Conservation (phyloP, 2,329 filamentous ascomycete species). For the Monosporascus cannonballus region DNA sequence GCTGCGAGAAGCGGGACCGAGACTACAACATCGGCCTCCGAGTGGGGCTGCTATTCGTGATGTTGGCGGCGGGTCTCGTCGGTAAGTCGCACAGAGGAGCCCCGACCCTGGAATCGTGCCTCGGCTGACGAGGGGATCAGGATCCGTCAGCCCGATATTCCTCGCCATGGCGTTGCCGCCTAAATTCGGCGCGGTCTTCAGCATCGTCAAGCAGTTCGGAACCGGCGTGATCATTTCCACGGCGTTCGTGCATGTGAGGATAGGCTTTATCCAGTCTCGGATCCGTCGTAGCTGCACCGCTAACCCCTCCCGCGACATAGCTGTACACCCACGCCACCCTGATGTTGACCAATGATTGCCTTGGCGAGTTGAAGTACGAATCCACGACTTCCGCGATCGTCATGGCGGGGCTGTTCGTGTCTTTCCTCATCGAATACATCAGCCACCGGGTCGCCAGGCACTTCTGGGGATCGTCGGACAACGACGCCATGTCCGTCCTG, state of each 20-base stretch:
- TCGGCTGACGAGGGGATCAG: slow-evolving; percentile 14
- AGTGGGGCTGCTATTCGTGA: slow-evolving; percentile 66
- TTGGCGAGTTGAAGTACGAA: slow-evolving; percentile 62
- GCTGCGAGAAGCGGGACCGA: slow-evolving; percentile 39
- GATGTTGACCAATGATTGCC: slow-evolving; percentile 66
- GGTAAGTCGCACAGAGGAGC: slow-evolving; percentile 32
- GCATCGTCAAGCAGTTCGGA: slow-evolving; percentile 66
- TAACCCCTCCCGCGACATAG: slow-evolving; percentile 30
- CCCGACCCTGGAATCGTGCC: background rate
- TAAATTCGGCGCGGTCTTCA: slow-evolving; percentile 45
- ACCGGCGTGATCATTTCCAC: slow-evolving; percentile 69
- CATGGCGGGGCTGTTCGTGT: slow-evolving; percentile 68
- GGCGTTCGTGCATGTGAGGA: slow-evolving; percentile 59
- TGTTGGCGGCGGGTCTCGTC: slow-evolving; percentile 61
- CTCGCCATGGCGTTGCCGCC: slow-evolving; percentile 51
- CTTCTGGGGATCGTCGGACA: slow-evolving; percentile 13
- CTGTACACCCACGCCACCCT: slow-evolving; percentile 66
- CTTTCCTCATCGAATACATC: slow-evolving; percentile 65
- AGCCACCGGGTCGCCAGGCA: slow-evolving; percentile 51
- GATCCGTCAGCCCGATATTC: slow-evolving; percentile 62
- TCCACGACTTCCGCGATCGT: slow-evolving; percentile 63
- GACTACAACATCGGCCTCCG: slow-evolving; percentile 65
- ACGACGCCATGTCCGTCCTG: slow-evolving; percentile 48
- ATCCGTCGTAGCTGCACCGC: background rate
- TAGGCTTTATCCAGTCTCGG: background rate